A percentile compares a stretch with the other conserved stretches of the same genome.
Evolutionary conservation across 345 rosid species (phyloP).

Genomic region (Aquilaria yunnanensis): DNA sequence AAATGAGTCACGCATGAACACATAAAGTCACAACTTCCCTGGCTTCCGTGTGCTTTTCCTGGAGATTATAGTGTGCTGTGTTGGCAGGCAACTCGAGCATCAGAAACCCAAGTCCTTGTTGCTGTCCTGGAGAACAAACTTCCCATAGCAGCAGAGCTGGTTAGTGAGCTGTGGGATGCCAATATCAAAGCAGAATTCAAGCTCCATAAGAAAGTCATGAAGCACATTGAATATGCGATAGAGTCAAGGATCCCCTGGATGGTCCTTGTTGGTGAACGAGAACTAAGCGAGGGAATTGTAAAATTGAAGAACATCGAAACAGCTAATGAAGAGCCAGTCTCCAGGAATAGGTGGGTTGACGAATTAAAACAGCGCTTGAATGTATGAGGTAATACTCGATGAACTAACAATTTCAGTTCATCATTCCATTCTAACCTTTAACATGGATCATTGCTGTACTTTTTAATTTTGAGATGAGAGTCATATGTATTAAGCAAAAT

Average conservation of each 20-base stretch:
- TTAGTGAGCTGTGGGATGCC: conserved; percentile 55
- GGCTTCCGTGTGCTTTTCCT: no score
- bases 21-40: no score
- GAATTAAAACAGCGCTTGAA: conserved; percentile 37
- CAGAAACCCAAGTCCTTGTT: conserved; percentile 75
- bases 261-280: conserved; percentile 63
- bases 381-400: neutral
- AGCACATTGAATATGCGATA: conserved; percentile 50
- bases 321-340: conserved; percentile 36
- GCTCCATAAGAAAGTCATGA: conserved; percentile 49
- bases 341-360: conserved; percentile 39
- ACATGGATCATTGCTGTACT: no score
- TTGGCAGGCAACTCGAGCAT: conserved; percentile 51
- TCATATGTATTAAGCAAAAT: no score
- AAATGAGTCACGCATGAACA: no score
- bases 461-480: no score
- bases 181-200: conserved; percentile 59
- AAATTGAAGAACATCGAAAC: conserved; percentile 51
- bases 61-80: no score
- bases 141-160: conserved; percentile 55
- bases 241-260: conserved; percentile 52
- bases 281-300: conserved; percentile 51
- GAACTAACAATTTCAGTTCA: no score
- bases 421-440: no score
- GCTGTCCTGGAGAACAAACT: conserved; percentile 52